Evolutionary conservation across 352 stramenopile species (phyloP).

Genomic region (Phytophthora lateralis): DNA sequence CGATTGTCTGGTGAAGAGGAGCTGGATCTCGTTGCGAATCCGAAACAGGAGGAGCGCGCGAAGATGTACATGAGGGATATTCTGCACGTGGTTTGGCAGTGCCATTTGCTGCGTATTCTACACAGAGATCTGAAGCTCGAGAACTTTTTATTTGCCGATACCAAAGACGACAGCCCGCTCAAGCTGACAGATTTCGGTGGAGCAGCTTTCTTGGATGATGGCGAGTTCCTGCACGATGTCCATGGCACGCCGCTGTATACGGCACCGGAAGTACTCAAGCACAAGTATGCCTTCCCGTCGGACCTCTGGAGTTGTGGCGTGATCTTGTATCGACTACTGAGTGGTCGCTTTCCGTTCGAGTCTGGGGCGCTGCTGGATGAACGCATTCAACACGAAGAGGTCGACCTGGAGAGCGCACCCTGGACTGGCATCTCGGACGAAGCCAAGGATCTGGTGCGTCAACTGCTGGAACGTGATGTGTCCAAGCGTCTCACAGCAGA

Average conservation of each 20-base stretch:
- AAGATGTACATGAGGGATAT: slow-evolving; percentile 80
- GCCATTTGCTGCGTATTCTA: slow-evolving; percentile 73
- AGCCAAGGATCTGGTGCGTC: slow-evolving; percentile 56
- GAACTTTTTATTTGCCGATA: slow-evolving; percentile 81
- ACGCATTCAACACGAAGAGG: slow-evolving; percentile 58
- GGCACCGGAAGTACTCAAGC: slow-evolving; percentile 67
- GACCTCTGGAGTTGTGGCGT: slow-evolving; percentile 84
- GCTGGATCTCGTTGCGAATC: slow-evolving; percentile 13
- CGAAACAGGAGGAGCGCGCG: slow-evolving; percentile 43
- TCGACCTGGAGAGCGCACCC: slow-evolving; percentile 54
- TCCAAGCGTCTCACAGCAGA: slow-evolving; percentile 51
- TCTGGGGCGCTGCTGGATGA: slow-evolving; percentile 65
- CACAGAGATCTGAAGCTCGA: slow-evolving; percentile 82
- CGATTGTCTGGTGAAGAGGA: slow-evolving; percentile 36
- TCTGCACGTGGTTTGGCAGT: slow-evolving; percentile 82
- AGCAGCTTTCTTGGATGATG: slow-evolving; percentile 57
- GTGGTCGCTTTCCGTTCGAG: slow-evolving; percentile 69
- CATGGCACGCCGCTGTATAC: slow-evolving; percentile 78
- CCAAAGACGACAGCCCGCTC: slow-evolving; percentile 58
- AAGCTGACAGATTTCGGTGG: slow-evolving; percentile 85
- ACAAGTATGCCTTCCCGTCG: slow-evolving; percentile 69
- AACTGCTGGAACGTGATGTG: slow-evolving; percentile 58
- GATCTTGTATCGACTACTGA: slow-evolving; percentile 74
- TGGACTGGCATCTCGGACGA: slow-evolving; percentile 63
- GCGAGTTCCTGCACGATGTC: slow-evolving; percentile 49